Percentiles rank a stretch among this genome's conserved stretches.
These are phyloP conservation scores for Skeletonema potamos DNA, from an alignment of 108 stramenopile species.

Conservation along the genomic window DNA sequence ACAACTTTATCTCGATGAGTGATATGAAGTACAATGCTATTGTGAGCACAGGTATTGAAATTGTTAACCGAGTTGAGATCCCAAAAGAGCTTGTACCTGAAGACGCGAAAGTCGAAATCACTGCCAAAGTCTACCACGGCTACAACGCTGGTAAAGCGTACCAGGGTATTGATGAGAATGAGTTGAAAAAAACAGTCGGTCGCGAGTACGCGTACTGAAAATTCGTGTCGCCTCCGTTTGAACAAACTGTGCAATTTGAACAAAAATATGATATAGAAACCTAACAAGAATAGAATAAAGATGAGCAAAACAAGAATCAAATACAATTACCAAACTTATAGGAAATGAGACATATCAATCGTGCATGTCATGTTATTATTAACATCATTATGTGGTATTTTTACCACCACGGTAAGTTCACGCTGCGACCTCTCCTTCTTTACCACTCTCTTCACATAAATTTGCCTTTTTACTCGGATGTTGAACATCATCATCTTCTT, in stretches of 20 bases:
- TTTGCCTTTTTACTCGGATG: slow-evolving; percentile 2
- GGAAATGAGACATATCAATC: not conserved
- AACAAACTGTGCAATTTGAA: not conserved
- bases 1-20: slow-evolving; percentile 97
- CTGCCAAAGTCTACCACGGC: slow-evolving; percentile 97
- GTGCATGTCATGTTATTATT: slow-evolving; percentile 3
- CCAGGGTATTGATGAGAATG: slow-evolving; percentile 78
- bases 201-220: slow-evolving; percentile 76
- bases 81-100: slow-evolving; percentile 95
- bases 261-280: not conserved
- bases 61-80: slow-evolving; percentile 98
- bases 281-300: not conserved
- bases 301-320: no score
- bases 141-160: slow-evolving; percentile 97
- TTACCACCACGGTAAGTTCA: no score
- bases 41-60: slow-evolving; percentile 92
- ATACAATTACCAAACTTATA: no score
- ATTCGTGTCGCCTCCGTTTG: not conserved
- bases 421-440: not conserved
- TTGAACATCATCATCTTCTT: not conserved
- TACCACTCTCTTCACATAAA: not conserved
- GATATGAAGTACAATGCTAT: slow-evolving; percentile 99
- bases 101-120: slow-evolving; percentile 99
- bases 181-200: slow-evolving; percentile 86
- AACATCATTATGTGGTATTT: not conserved